Percentiles rank a stretch among this genome's conserved stretches.
These are phyloP conservation scores for Canavalia gladiata DNA, from an alignment of 306 rosid species.

Conservation along the genomic window DNA sequence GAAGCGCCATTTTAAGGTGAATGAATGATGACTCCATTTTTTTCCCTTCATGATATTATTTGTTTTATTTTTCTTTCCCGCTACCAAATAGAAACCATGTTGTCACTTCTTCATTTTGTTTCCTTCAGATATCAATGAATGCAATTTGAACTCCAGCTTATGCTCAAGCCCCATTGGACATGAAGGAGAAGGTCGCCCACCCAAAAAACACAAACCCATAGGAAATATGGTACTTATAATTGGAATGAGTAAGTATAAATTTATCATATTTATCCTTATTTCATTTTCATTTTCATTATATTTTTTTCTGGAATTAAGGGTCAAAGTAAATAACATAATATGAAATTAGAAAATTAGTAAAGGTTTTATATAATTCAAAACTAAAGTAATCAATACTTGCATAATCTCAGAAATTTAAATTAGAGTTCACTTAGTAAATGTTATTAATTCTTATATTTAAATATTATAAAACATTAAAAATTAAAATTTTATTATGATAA, in stretches of 20 bases:
- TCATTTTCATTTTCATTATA: too few relatives aligned
- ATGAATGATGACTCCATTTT: not conserved
- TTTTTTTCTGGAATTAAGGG: too few relatives aligned
- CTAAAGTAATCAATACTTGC: too few relatives aligned
- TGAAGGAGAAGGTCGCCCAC: not conserved
- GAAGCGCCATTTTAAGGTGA: not conserved
- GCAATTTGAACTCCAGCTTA: not conserved
- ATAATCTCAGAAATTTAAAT: too few relatives aligned
- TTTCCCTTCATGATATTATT: not conserved
- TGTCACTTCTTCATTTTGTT: not conserved
- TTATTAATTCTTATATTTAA: too few relatives aligned
- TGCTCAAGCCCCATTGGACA: not conserved
- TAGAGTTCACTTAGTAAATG: too few relatives aligned
- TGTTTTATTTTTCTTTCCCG: not conserved
- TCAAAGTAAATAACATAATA: too few relatives aligned
- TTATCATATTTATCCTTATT: too few relatives aligned
- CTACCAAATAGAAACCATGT: not conserved
- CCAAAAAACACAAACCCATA: conserved; percentile 4
- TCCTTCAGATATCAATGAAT: not conserved
- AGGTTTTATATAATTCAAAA: too few relatives aligned
- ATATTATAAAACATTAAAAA: too few relatives aligned
- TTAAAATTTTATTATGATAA: too few relatives aligned
- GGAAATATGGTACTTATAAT: conserved; percentile 28
- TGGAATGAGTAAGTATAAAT: conserved; percentile 1
- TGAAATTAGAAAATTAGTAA: too few relatives aligned